Evolutionary conservation across 1,284 basidiomycete species (phyloP).

Genomic region (Farysia itapuensis): DNA sequence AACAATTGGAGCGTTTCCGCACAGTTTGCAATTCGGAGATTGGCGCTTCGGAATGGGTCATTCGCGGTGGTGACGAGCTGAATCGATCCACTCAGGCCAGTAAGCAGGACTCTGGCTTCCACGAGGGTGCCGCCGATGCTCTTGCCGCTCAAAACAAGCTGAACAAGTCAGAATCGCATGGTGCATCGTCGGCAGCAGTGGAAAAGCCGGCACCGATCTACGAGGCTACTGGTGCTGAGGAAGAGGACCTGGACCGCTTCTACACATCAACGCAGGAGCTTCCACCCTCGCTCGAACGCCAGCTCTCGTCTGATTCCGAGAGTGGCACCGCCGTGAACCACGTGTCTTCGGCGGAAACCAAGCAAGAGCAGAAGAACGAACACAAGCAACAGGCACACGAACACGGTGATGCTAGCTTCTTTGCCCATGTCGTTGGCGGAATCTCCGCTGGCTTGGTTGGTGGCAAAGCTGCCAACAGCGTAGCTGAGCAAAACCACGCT

Average conservation of each 20-base stretch:
- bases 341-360: background rate
- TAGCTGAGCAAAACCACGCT: slow-evolving; percentile 3
- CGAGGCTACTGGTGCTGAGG: slow-evolving; percentile 2
- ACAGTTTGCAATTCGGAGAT: slow-evolving; percentile 51
- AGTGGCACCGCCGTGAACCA: slow-evolving; percentile 8
- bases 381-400: slow-evolving; percentile 6
- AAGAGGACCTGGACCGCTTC: slow-evolving; percentile 33
- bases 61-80: slow-evolving; percentile 54
- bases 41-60: slow-evolving; percentile 59
- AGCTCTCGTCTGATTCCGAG: slow-evolving; percentile 8
- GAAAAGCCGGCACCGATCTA: slow-evolving; percentile 9
- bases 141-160: background rate
- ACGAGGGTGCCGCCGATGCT: slow-evolving; percentile 5
- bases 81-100: slow-evolving; percentile 5
- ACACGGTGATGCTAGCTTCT: slow-evolving; percentile 20
- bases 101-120: slow-evolving; percentile 32
- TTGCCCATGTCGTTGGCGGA: slow-evolving; percentile 23
- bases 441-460: slow-evolving; percentile 11
- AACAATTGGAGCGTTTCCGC: slow-evolving; percentile 66
- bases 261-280: slow-evolving; percentile 24
- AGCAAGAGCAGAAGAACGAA: background rate
- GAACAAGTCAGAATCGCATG: slow-evolving; percentile 3
- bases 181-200: slow-evolving; percentile 1
- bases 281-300: slow-evolving; percentile 9
- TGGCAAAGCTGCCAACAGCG: slow-evolving; percentile 10